Conservation (phyloP, 257 asterid genomes). For the Jacaranda copaia region DNA sequence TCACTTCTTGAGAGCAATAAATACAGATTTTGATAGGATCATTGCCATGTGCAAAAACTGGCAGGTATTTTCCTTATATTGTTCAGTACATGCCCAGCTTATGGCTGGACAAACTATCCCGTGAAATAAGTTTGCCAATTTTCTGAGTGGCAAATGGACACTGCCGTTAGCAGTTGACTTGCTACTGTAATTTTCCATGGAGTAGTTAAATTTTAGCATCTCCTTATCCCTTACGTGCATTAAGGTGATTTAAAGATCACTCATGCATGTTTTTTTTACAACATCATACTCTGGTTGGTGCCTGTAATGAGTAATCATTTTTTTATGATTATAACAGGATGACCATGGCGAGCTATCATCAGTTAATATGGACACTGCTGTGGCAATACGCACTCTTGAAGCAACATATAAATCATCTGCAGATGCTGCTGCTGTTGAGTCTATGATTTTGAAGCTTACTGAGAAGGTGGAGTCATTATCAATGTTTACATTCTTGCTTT, state of each 20-base stretch:
- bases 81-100: slow-evolving; percentile 2
- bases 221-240: slow-evolving; percentile 12
- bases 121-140: background rate
- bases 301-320: background rate
- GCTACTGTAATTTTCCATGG: slow-evolving; percentile 20
- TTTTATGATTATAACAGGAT: slow-evolving; percentile 64
- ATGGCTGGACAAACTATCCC: slow-evolving; percentile 27
- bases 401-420: slow-evolving; percentile 90
- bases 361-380: slow-evolving; percentile 99
- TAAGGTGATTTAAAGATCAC: slow-evolving; percentile 6
- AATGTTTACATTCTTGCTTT: slow-evolving; percentile 21
- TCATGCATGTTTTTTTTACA: background rate
- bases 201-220: slow-evolving; percentile 19
- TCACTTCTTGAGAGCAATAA: slow-evolving; percentile 97
- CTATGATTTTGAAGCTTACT: slow-evolving; percentile 79
- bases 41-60: slow-evolving; percentile 99
- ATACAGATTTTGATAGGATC: slow-evolving; percentile 95
- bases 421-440: slow-evolving; percentile 92
- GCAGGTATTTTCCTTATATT: slow-evolving; percentile 69
- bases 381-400: slow-evolving; percentile 98
- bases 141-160: slow-evolving; percentile 14
- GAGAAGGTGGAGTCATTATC: slow-evolving; percentile 70
- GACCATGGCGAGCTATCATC: slow-evolving; percentile 94
- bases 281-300: slow-evolving; percentile 8
- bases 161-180: slow-evolving; percentile 19